Conservation (phyloP, 441 rosid genomes). For the Lepidium campestre region DNA sequence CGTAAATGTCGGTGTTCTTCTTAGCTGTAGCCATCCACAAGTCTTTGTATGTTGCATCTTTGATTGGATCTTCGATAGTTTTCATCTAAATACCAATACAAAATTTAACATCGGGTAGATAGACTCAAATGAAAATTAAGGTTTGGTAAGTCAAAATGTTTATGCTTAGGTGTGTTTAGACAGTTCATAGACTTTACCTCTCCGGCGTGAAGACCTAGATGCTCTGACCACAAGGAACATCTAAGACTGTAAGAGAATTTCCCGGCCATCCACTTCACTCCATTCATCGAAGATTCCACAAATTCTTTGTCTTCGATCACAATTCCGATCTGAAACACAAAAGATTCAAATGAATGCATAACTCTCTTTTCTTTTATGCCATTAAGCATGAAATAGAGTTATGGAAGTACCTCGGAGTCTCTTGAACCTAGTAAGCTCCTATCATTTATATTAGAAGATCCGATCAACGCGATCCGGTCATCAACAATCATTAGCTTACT, state of each 20-base stretch:
- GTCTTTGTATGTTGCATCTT: constrained; percentile 48
- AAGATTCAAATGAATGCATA: background rate
- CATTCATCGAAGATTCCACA: constrained; percentile 51
- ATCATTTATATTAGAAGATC: constrained; percentile 71
- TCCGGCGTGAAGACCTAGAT: constrained; percentile 52
- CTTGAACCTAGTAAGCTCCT: constrained; percentile 73
- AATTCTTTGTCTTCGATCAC: constrained; percentile 67
- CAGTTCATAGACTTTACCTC: constrained; percentile 33
- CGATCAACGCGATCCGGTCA: constrained; percentile 49
- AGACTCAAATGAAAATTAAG: background rate
- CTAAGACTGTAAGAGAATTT: constrained; percentile 56
- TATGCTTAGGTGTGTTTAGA: background rate
- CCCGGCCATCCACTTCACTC: constrained; percentile 67
- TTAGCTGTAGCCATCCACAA: constrained; percentile 58
- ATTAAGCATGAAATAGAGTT: background rate
- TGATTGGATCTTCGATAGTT: constrained; percentile 51
- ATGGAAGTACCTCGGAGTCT: constrained; percentile 59
- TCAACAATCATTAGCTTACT: constrained; percentile 69
- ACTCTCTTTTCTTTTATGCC: background rate
- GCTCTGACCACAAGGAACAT: constrained; percentile 71
- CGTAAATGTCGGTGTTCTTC: constrained; percentile 55
- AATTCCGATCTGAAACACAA: constrained; percentile 49
- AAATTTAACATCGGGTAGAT: background rate
- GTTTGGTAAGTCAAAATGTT: background rate
- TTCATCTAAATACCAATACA: constrained; percentile 31